phyloP scores from a whole-genome alignment of 768 basidiomycete species.

The Nidularia sp. region DNA sequence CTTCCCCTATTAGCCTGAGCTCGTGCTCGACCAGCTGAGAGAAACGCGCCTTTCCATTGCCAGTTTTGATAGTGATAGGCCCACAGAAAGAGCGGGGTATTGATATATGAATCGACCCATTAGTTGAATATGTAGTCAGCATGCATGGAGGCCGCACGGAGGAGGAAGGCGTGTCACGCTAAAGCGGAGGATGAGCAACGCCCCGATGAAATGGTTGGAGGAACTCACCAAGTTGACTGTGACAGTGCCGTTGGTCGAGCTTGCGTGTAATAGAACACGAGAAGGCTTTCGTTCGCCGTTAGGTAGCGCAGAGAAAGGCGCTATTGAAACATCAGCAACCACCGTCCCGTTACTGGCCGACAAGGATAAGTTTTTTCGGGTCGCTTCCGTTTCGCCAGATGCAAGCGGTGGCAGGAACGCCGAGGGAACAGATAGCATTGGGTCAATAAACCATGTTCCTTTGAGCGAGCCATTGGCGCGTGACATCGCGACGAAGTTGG shows the following conservation, averaged over 20 bases:
- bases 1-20: conserved; percentile 25
- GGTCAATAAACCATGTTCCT: conserved; percentile 39
- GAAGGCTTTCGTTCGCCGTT: conserved; percentile 3
- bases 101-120: conserved; percentile 25
- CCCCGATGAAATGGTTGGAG: background rate
- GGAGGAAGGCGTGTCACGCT: conserved; percentile 13
- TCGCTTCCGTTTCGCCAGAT: conserved; percentile 26
- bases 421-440: conserved; percentile 31
- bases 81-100: conserved; percentile 40
- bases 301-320: conserved; percentile 5
- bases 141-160: conserved; percentile 16
- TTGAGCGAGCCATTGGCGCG: conserved; percentile 22
- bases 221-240: conserved; percentile 15
- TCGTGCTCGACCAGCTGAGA: conserved; percentile 20
- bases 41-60: conserved; percentile 20
- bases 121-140: conserved; percentile 12
- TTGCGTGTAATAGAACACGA: conserved; percentile 11
- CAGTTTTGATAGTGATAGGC: conserved; percentile 18
- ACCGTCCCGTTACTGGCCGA: conserved; percentile 27
- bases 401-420: conserved; percentile 32
- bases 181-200: background rate
- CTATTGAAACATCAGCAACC: conserved; percentile 33
- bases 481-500: conserved; percentile 25
- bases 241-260: conserved; percentile 22
- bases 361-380: conserved; percentile 34